Conservation (phyloP, 179 eudicot genomes). For the Silene vulgaris region DNA sequence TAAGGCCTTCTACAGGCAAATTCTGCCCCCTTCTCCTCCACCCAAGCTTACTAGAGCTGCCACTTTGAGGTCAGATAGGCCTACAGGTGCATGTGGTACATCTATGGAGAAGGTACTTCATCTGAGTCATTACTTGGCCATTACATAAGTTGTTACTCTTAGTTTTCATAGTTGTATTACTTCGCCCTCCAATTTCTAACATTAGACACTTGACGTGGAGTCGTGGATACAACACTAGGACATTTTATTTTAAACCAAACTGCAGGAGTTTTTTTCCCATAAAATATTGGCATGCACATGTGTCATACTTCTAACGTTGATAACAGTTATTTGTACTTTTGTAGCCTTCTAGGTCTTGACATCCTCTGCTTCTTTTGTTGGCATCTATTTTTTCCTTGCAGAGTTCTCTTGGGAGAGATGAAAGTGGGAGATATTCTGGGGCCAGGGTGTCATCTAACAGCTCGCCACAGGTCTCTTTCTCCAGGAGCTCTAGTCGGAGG, state of each 20-base stretch:
- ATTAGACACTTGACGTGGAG: background rate
- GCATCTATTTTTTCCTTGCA: slow-evolving; percentile 26
- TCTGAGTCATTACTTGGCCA: slow-evolving; percentile 11
- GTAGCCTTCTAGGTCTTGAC: background rate
- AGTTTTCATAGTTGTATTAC: background rate
- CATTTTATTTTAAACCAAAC: background rate
- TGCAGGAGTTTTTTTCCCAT: too few species aligned
- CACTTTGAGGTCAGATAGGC: slow-evolving; percentile 42
- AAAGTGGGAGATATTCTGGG: slow-evolving; percentile 47
- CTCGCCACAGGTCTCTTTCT: slow-evolving; percentile 58
- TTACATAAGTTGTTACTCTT: background rate
- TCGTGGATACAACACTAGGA: background rate
- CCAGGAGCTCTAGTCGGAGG: slow-evolving; percentile 73
- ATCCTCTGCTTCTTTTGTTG: background rate
- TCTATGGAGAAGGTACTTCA: slow-evolving; percentile 53
- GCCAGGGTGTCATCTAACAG: slow-evolving; percentile 44
- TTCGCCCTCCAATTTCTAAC: too few species aligned
- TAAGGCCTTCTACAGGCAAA: slow-evolving; percentile 41
- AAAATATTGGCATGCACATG: background rate
- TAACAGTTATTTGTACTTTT: too few species aligned
- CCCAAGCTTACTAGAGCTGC: slow-evolving; percentile 41
- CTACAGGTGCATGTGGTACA: slow-evolving; percentile 42
- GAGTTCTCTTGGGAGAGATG: slow-evolving; percentile 57
- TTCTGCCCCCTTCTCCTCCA: slow-evolving; percentile 57
- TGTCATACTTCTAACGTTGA: background rate